Conservation (phyloP, 2,329 filamentous ascomycete genomes). For the Cyclaneusma minus region DNA sequence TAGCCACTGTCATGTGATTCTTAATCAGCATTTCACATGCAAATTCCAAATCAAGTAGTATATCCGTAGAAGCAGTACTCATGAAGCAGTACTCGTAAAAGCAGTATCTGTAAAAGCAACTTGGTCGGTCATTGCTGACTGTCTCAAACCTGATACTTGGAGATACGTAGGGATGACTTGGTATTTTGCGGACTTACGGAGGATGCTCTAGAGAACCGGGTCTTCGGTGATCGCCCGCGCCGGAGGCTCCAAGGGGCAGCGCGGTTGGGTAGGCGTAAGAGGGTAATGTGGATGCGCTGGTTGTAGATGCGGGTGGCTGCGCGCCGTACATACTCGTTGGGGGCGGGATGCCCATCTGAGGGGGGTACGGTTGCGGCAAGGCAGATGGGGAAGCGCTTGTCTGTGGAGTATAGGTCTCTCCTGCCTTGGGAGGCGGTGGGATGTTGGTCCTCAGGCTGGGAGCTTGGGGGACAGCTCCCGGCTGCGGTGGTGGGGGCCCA, state of each 20-base stretch:
- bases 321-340: conserved; percentile 25
- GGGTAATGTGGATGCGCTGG: conserved; percentile 17
- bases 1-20: conserved; percentile 34
- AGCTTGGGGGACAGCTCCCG: conserved; percentile 35
- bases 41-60: no score
- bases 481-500: conserved; percentile 38
- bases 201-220: conserved; percentile 16
- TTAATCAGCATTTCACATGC: background rate
- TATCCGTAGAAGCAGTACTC: no score
- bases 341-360: conserved; percentile 35
- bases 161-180: no score
- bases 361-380: conserved; percentile 22
- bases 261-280: conserved; percentile 4
- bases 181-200: conserved; percentile 4
- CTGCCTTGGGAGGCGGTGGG: conserved; percentile 35
- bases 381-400: conserved; percentile 17
- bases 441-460: conserved; percentile 19
- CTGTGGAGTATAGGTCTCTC: conserved; percentile 25
- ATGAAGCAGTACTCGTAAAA: no score
- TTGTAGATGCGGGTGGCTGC: conserved; percentile 30
- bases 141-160: no score
- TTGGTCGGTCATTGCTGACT: background rate
- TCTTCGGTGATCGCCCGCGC: conserved; percentile 3
- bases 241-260: background rate
- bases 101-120: no score